Percentiles rank a stretch among this genome's conserved stretches.
Conservation (phyloP, 2,329 filamentous ascomycete species). For the Diaporthe eres region DNA sequence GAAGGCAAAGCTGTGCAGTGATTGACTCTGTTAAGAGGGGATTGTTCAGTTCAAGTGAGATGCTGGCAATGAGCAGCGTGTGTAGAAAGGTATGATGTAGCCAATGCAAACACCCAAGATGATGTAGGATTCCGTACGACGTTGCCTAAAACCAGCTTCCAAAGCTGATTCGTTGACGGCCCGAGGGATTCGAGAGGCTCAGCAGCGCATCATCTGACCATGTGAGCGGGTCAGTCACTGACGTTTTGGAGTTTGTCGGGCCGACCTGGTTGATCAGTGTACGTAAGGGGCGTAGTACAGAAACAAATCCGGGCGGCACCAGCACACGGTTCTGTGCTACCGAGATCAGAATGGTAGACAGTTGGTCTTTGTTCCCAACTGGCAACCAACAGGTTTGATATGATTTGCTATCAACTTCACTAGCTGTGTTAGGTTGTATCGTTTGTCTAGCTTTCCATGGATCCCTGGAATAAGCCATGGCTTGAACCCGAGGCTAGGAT, state of each 20-base stretch:
- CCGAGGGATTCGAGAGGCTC: neutral
- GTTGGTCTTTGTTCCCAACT: neutral
- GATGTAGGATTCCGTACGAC: neutral
- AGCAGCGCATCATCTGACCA: neutral
- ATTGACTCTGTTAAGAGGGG: neutral
- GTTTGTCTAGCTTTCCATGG: neutral
- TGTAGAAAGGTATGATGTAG: neutral
- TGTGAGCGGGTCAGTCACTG: neutral
- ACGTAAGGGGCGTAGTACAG: conserved; percentile 19
- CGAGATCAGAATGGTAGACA: neutral
- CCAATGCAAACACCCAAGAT: neutral
- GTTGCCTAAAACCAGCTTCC: neutral
- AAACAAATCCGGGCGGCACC: neutral
- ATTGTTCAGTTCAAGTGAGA: neutral
- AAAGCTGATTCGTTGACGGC: neutral
- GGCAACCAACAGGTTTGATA: neutral
- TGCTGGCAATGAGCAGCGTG: neutral
- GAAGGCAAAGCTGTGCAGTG: neutral
- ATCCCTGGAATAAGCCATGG: neutral
- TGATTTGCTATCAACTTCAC: neutral
- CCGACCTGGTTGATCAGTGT: neutral
- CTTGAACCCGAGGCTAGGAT: neutral
- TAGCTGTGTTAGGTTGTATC: neutral
- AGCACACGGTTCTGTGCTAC: neutral
- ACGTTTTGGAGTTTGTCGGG: neutral